phyloP scores from a whole-genome alignment of 2,329 filamentous ascomycete species.

The Aspergillus sp. region DNA sequence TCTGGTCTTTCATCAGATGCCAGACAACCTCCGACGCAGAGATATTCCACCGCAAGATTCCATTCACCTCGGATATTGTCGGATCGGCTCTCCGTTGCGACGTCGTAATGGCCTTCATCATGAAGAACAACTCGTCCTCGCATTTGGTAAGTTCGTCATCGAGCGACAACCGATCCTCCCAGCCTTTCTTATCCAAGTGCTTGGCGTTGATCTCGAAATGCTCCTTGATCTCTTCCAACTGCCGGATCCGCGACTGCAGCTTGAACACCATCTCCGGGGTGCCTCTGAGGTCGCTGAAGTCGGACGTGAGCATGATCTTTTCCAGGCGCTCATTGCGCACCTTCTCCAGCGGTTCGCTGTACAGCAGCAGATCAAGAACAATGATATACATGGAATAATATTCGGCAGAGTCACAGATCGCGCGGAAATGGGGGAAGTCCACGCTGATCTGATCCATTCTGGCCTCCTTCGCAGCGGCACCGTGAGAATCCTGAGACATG shows the following conservation, averaged over 20 bases:
- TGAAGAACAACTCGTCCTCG: conserved; percentile 96
- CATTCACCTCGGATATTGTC: conserved; percentile 60
- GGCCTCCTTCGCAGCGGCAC: conserved; percentile 50
- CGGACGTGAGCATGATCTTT: conserved; percentile 97
- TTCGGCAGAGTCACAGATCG: conserved; percentile 93
- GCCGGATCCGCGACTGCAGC: conserved; percentile 83
- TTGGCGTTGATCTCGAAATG: conserved; percentile 91
- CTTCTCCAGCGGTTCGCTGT: conserved; percentile 93
- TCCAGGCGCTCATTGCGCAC: conserved; percentile 90
- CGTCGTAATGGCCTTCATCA: conserved; percentile 99
- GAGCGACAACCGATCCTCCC: conserved; percentile 81
- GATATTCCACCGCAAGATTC: conserved; percentile 83
- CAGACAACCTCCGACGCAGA: conserved; percentile 93
- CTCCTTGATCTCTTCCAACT: conserved; percentile 91
- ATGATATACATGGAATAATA: conserved; percentile 99
- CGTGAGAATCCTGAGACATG: conserved; percentile 29
- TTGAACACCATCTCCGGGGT: conserved; percentile 87
- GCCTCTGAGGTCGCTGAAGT: conserved; percentile 93
- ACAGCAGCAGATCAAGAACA: conserved; percentile 87
- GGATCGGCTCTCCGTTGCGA: conserved; percentile 76
- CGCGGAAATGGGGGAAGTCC: conserved; percentile 86
- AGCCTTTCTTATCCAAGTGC: conserved; percentile 77
- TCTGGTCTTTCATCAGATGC: conserved; percentile 83
- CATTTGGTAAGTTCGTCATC: conserved; percentile 82
- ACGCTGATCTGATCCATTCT: conserved; percentile 96